phyloP scores from a whole-genome alignment of 371 early-diverging fungal species.

The Mucor indicus region DNA sequence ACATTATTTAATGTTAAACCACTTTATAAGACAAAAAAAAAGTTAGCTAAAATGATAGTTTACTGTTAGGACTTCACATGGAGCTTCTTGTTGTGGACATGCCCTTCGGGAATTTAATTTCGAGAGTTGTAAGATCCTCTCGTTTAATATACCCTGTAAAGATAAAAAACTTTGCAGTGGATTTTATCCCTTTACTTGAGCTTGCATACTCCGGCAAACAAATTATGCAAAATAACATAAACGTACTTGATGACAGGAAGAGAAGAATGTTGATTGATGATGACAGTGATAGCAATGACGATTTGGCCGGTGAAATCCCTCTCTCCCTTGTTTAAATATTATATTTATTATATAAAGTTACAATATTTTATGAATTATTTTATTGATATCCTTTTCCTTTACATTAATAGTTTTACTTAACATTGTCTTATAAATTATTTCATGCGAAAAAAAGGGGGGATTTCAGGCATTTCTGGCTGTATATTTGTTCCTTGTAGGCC shows the following conservation, averaged over 20 bases:
- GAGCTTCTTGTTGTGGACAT: too few species aligned
- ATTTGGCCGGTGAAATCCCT: too few species aligned
- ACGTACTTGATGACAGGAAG: slow-evolving; percentile 2
- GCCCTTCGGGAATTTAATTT: too few species aligned
- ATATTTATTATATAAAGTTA: slow-evolving; percentile 3
- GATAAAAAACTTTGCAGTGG: too few species aligned
- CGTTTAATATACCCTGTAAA: too few species aligned
- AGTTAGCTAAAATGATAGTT: too few species aligned
- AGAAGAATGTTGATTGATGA: too few species aligned
- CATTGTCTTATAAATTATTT: slow-evolving; percentile 5
- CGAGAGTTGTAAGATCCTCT: too few species aligned
- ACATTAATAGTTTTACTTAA: slow-evolving; percentile 4
- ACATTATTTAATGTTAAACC: too few species aligned
- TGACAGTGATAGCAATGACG: background rate
- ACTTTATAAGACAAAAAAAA: too few species aligned
- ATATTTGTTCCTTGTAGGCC: slow-evolving; percentile 2
- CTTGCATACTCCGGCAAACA: slow-evolving; percentile 4
- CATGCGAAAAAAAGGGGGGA: slow-evolving; percentile 4
- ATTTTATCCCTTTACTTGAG: slow-evolving; percentile 8
- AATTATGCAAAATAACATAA: slow-evolving; percentile 1
- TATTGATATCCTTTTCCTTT: slow-evolving; percentile 5
- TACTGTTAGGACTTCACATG: too few species aligned
- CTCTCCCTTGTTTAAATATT: too few species aligned
- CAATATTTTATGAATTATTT: slow-evolving; percentile 4
- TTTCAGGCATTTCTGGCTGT: slow-evolving; percentile 7